These are phyloP conservation scores for Dothiorella sarmentorum DNA, from an alignment of 2,329 filamentous ascomycete species.

Conservation along the genomic window DNA sequence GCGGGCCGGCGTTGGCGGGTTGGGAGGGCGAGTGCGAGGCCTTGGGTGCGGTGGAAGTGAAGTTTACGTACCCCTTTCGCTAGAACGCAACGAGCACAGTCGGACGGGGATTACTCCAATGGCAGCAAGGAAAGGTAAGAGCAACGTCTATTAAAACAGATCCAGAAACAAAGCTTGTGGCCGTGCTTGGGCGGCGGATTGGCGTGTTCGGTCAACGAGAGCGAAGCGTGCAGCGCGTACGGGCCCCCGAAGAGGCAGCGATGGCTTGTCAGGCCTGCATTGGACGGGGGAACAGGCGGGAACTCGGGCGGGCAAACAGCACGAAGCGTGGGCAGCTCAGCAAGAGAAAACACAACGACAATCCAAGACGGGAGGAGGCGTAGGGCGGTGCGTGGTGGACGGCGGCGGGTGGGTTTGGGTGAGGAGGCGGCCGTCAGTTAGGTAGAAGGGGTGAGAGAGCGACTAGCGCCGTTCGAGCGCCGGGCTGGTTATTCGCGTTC, in stretches of 20 bases:
- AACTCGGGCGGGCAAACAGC: slow-evolving; percentile 13
- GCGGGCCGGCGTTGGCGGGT: slow-evolving; percentile 17
- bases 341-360: slow-evolving; percentile 11
- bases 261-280: slow-evolving; percentile 20
- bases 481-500: neutral
- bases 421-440: slow-evolving; percentile 15
- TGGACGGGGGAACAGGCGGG: slow-evolving; percentile 11
- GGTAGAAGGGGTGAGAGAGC: slow-evolving; percentile 14
- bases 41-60: slow-evolving; percentile 22
- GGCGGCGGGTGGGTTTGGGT: slow-evolving; percentile 14
- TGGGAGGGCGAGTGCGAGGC: slow-evolving; percentile 25
- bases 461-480: slow-evolving; percentile 12
- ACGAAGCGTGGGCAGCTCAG: slow-evolving; percentile 3
- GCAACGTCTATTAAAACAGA: slow-evolving; percentile 37
- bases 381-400: slow-evolving; percentile 4
- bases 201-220: slow-evolving; percentile 13
- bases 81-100: slow-evolving; percentile 19
- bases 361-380: slow-evolving; percentile 11
- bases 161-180: slow-evolving; percentile 30
- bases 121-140: slow-evolving; percentile 25
- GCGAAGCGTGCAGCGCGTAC: slow-evolving; percentile 16
- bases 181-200: slow-evolving; percentile 21
- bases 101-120: slow-evolving; percentile 29
- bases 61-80: slow-evolving; percentile 29
- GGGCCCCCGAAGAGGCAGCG: slow-evolving; percentile 16